Conservation (phyloP, 768 basidiomycete genomes). For the Epithele typhae region DNA sequence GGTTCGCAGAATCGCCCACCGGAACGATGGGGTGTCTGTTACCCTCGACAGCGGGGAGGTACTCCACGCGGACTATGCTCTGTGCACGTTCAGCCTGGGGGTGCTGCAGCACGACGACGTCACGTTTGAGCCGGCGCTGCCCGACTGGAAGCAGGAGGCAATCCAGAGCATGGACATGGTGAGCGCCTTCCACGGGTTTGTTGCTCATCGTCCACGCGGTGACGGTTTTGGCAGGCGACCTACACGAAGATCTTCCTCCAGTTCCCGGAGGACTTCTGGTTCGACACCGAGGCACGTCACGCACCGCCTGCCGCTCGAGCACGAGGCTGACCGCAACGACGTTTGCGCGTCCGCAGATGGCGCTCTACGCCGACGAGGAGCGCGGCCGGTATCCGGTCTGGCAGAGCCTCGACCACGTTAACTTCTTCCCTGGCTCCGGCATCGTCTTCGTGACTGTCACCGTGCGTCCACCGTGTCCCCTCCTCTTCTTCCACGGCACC, state of each 20-base stretch:
- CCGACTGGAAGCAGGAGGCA: constrained; percentile 60
- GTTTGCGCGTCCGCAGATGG: constrained; percentile 34
- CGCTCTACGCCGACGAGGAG: constrained; percentile 51
- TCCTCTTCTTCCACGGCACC: not conserved
- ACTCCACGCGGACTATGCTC: constrained; percentile 50
- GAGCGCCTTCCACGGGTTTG: not conserved
- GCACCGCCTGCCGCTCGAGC: too few relatives aligned
- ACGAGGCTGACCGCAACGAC: not conserved
- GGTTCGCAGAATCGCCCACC: constrained; percentile 46
- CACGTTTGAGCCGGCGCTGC: constrained; percentile 48
- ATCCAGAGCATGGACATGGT: constrained; percentile 62
- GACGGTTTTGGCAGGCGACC: constrained; percentile 33
- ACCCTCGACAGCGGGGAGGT: constrained; percentile 38
- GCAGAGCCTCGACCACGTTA: constrained; percentile 56
- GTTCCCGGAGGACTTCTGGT: constrained; percentile 61
- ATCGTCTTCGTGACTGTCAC: constrained; percentile 51
- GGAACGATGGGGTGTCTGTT: constrained; percentile 41
- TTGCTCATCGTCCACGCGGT: not conserved
- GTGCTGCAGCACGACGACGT: constrained; percentile 65
- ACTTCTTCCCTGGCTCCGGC: constrained; percentile 58
- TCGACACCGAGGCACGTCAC: constrained; percentile 36
- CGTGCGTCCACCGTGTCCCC: constrained; percentile 21
- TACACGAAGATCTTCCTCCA: constrained; percentile 69
- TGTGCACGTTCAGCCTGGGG: constrained; percentile 65
- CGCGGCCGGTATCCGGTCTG: constrained; percentile 64